These are phyloP conservation scores for Penicillium alfredii DNA, from an alignment of 495 filamentous ascomycete species.

Conservation along the genomic window DNA sequence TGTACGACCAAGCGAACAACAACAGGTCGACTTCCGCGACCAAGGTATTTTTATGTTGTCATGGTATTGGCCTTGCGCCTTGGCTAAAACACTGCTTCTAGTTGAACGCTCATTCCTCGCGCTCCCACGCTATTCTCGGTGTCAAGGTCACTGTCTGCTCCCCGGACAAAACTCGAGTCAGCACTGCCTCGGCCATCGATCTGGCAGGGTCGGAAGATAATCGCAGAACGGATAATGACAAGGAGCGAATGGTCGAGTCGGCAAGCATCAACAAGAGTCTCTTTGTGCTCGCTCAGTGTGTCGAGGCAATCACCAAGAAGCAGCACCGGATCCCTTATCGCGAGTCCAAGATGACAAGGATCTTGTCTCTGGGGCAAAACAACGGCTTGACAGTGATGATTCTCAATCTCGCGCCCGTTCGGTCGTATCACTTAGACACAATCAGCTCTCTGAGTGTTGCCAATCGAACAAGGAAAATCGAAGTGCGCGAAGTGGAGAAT, in stretches of 20 bases:
- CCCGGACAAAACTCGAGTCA: constrained; percentile 62
- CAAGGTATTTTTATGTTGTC: constrained; percentile 46
- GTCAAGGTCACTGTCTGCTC: constrained; percentile 78
- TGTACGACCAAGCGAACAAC: constrained; percentile 92
- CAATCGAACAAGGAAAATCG: constrained; percentile 93
- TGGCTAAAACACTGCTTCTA: constrained; percentile 13
- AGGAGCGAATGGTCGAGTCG: constrained; percentile 90
- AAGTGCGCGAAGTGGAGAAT: constrained; percentile 90
- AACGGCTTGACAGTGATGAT: constrained; percentile 96
- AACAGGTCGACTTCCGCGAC: constrained; percentile 90
- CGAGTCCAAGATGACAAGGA: constrained; percentile 96
- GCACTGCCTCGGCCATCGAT: constrained; percentile 91
- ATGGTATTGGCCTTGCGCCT: too few relatives aligned
- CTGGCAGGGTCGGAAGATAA: constrained; percentile 97
- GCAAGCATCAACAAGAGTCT: constrained; percentile 97
- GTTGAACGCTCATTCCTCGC: constrained; percentile 89
- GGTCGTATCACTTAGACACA: constrained; percentile 89
- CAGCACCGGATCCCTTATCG: constrained; percentile 82
- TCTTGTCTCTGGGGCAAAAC: constrained; percentile 88
- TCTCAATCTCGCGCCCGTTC: constrained; percentile 80
- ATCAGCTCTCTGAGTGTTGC: constrained; percentile 91
- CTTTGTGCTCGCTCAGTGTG: constrained; percentile 91
- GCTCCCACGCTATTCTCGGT: constrained; percentile 88
- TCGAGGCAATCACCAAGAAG: constrained; percentile 84
- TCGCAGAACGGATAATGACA: constrained; percentile 86